Conservation (phyloP, 2,329 filamentous ascomycete genomes). For the Alternaria sp. region DNA sequence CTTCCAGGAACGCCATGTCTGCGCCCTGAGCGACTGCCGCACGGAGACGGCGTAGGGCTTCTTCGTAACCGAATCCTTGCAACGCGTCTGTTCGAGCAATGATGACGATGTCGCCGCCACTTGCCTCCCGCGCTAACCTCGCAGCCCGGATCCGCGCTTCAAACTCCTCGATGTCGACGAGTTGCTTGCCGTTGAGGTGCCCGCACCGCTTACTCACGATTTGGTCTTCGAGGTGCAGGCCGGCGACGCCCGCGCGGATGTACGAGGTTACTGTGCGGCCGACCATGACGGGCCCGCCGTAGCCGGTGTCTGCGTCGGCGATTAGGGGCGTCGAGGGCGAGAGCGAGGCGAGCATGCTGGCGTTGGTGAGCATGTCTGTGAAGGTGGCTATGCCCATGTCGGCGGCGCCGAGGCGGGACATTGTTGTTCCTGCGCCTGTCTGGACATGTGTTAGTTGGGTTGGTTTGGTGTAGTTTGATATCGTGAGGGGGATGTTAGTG, state of each 20-base stretch:
- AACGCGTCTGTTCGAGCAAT: conserved; percentile 70
- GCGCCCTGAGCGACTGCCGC: conserved; percentile 62
- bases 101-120: conserved; percentile 65
- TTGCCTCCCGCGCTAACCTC: conserved; percentile 54
- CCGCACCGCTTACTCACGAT: conserved; percentile 69
- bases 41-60: conserved; percentile 58
- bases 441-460: conserved; percentile 28
- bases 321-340: conserved; percentile 64
- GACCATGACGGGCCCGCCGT: conserved; percentile 55
- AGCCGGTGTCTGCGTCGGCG: conserved; percentile 66
- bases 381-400: conserved; percentile 68
- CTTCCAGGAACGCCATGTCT: conserved; percentile 67
- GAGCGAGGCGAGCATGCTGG: conserved; percentile 69
- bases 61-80: conserved; percentile 63
- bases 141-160: conserved; percentile 65
- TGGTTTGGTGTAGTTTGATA: neutral
- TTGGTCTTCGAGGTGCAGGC: conserved; percentile 69
- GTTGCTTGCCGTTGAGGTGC: conserved; percentile 66
- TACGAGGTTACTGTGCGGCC: conserved; percentile 62
- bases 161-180: conserved; percentile 61
- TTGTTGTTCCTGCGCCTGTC: conserved; percentile 68
- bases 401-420: conserved; percentile 66
- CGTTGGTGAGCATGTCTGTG: conserved; percentile 68
- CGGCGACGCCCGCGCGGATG: conserved; percentile 62
- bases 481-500: neutral